A percentile compares a stretch with the other conserved stretches of the same genome.
Evolutionary conservation across 805 yeast genomes (phyloP).

Genomic region (Hyphopichia homilentoma): DNA sequence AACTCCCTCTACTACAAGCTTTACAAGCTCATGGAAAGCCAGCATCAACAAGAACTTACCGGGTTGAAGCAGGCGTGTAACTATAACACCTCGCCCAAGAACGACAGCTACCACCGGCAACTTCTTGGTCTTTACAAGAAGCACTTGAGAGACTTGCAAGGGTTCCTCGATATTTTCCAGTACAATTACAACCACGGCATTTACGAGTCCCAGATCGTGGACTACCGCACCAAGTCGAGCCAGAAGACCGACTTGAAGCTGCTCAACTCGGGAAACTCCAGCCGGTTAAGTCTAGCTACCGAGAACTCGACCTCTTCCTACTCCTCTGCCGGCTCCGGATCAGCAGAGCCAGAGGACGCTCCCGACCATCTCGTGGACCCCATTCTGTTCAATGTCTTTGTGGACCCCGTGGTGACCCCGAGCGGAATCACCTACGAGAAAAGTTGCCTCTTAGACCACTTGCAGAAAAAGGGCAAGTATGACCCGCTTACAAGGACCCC

Average conservation of each 20-base stretch:
- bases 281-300: background rate
- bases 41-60: constrained; percentile 14
- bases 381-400: constrained; percentile 32
- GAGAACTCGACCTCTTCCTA: background rate
- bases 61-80: constrained; percentile 10
- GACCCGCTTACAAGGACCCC: constrained; percentile 42
- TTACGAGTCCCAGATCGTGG: constrained; percentile 11
- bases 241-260: background rate
- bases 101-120: constrained; percentile 11
- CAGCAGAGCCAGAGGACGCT: constrained; percentile 15
- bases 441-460: constrained; percentile 31
- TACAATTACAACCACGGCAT: constrained; percentile 23
- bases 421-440: constrained; percentile 34
- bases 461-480: constrained; percentile 23
- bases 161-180: constrained; percentile 16
- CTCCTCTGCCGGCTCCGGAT: background rate
- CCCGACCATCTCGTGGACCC: constrained; percentile 40
- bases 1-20: constrained; percentile 19
- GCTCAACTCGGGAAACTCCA: background rate
- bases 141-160: constrained; percentile 16
- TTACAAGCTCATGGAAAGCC: constrained; percentile 15
- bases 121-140: constrained; percentile 15
- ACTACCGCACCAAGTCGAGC: constrained; percentile 5
- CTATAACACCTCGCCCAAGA: constrained; percentile 7
- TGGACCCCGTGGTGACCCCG: constrained; percentile 34